Evolutionary conservation across 225 moss, liverwort and hornwort genomes (phyloP).

Genomic region (Thuidium tamariscinum): DNA sequence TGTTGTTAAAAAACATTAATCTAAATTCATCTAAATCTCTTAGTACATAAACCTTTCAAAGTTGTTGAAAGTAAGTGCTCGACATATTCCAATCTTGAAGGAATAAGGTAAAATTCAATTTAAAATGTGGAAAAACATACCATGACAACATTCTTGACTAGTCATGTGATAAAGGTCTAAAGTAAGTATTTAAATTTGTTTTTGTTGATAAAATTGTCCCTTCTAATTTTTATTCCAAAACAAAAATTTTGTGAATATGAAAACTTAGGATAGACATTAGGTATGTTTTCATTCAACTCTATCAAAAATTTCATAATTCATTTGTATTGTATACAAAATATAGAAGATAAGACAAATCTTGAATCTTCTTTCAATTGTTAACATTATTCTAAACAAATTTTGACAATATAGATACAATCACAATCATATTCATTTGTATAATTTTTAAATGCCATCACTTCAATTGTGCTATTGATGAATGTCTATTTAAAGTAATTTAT

Average conservation of each 20-base stretch:
- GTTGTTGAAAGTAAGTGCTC: too few species aligned
- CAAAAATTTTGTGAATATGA: fast-evolving
- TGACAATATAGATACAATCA: neutral
- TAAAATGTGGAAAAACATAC: fast-evolving
- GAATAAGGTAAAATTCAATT: neutral
- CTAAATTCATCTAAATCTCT: neutral
- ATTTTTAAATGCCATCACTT: neutral
- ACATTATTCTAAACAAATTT: neutral
- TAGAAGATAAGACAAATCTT: too few species aligned
- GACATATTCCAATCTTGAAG: neutral
- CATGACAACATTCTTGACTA: too few species aligned
- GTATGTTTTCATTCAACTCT: fast-evolving
- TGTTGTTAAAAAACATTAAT: neutral
- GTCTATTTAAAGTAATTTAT: too few species aligned
- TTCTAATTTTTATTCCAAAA: fast-evolving
- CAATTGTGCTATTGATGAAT: fast-evolving
- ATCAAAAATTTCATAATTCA: neutral
- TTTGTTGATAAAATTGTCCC: fast-evolving
- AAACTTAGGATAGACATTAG: neutral
- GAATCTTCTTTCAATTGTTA: neutral
- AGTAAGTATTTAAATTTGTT: neutral
- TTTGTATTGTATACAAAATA: fast-evolving
- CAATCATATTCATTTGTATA: fast-evolving
- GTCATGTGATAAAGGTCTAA: neutral
- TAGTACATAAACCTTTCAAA: neutral